phyloP scores from a whole-genome alignment of 164 flowering plant genomes.

The Tetrastigma voinierianum region DNA sequence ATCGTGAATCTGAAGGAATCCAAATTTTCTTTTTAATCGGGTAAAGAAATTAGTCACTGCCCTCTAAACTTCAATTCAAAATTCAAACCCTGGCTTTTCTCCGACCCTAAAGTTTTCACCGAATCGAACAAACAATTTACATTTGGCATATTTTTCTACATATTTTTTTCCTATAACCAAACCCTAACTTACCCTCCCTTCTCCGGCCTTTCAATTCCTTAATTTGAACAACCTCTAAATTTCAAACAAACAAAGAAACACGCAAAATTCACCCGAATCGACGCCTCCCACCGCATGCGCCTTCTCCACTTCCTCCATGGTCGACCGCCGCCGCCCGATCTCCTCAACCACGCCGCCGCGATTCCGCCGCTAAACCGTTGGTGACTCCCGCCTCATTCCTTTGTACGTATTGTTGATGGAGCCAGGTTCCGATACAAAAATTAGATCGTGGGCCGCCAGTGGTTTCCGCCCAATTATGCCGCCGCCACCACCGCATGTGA shows the following conservation, averaged over 20 bases:
- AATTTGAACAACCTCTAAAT: not conserved
- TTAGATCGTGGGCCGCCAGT: slow-evolving; percentile 42
- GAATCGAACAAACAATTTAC: no score
- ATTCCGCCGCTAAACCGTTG: slow-evolving; percentile 38
- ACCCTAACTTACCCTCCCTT: no score
- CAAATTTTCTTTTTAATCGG: no score
- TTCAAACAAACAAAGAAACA: not conserved
- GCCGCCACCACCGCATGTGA: slow-evolving; percentile 47
- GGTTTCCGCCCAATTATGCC: slow-evolving; percentile 34
- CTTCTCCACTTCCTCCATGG: slow-evolving; percentile 78
- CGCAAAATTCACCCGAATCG: slow-evolving; percentile 46
- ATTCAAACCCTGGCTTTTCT: no score
- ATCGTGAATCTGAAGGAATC: no score
- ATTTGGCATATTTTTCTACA: no score
- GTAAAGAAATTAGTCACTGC: no score
- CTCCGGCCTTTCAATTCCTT: no score
- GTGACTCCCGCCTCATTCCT: slow-evolving; percentile 38
- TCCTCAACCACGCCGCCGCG: slow-evolving; percentile 85
- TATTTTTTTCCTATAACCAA: no score
- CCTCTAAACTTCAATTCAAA: no score
- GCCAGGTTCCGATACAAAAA: slow-evolving; percentile 42
- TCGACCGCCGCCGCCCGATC: slow-evolving; percentile 48
- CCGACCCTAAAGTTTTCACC: no score
- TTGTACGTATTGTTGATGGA: slow-evolving; percentile 69
- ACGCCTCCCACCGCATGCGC: slow-evolving; percentile 75